Base-by-base conservation (phyloP, 2,329 filamentous ascomycete genomes). In the Elsinoe fawcettii region DNA sequence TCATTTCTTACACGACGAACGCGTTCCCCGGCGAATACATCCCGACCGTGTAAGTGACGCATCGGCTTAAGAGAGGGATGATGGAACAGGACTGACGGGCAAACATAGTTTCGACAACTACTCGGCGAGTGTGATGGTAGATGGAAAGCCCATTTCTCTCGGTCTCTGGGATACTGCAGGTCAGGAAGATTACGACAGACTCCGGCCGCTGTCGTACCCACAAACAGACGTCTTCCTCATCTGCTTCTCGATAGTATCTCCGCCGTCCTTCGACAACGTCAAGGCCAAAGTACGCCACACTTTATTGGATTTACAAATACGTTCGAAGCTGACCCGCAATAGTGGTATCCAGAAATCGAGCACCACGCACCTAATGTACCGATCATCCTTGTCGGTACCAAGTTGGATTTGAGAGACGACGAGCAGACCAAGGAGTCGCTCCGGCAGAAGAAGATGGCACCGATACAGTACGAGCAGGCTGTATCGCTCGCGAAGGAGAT, bases 11-110 rank as follows among this genome's bases (percentile, higher is more conserved):
- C 78, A 97, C 93, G 63, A 99, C 93, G 63, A 99, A 97, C 78
- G 93, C 93, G 64, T 99, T 99, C 74, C 93, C 93, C n/a, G 93
- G 93, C 74, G 93, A 99, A 80, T 99, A 99, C 76, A 97, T 99
- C 67, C 93, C 93, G 65, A 99, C 93, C 67, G 93, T 99, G 88
- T 93, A 77, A 74, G 86, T 37, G 64, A 18, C 11, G 9, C 54
- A 12, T 41, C 16, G 22, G 39, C 23, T 39, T 2, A 27, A 37
- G 6, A 30, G 20, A 37, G 6, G 49, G 49, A 25, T 20, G 23
- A 32, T 12, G 4, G 49, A 9, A 30, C 41, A 20, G 43, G 37
- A 36, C 63, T 63, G 64, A 63, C 47, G 58, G 12, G 11, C 61
- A 46, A 46, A 53, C 60, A 18, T 65, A 96, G 90, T 62, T 97